Base-by-base conservation (phyloP, 345 rosid genomes). In the Orychophragmus violaceus region DNA sequence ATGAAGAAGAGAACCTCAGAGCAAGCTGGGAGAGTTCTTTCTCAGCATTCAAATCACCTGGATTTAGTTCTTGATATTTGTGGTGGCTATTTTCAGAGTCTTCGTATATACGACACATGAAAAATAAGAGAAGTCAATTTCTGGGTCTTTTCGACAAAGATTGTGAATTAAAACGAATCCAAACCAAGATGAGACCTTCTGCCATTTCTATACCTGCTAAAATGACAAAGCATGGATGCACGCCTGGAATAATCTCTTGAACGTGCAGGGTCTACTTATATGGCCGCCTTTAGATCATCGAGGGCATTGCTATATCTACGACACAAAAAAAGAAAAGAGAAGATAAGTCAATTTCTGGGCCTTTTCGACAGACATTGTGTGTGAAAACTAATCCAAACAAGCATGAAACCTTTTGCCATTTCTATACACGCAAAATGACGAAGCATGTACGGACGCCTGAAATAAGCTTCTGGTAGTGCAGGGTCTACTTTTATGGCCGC, bases 21-120 rank as follows among this genome's bases (percentile, higher is more conserved):
- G 78, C 99, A 95, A 35, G 88, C 87, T 19, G 99, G 95, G 96
- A 87, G 37, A 95, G 96, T 78, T 95, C 96, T 81, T 89, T 95
- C 65, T 91, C 95, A 5, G 91, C 97, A 56, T 74, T 72, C 0
- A 77, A 72, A 69, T 88, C 78, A 49, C 89, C 83, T n/a, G 95
- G 95, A 63, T 74, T 85, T 30, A 81, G 68, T 77, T 87, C 93
- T 70, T 91, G 70, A 71, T 76, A 85, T 68, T 82, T 84, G 27
- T 62, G 85, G 68, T 91, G 91, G 70, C 79, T 85, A 63, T 45
- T 41, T 63, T 95, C 97, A 46, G 97, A 85, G 62, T 89, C 96
- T 72, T 91, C 91, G 66, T 88, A 95, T 79, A 96, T 95, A 79
- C 76, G 80, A 68, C 59, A 75, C 37, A 63, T 27, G 55, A n/a